These are phyloP conservation scores for Vachellia collinsii DNA, from an alignment of 306 rosid species.

Conservation along the genomic window DNA sequence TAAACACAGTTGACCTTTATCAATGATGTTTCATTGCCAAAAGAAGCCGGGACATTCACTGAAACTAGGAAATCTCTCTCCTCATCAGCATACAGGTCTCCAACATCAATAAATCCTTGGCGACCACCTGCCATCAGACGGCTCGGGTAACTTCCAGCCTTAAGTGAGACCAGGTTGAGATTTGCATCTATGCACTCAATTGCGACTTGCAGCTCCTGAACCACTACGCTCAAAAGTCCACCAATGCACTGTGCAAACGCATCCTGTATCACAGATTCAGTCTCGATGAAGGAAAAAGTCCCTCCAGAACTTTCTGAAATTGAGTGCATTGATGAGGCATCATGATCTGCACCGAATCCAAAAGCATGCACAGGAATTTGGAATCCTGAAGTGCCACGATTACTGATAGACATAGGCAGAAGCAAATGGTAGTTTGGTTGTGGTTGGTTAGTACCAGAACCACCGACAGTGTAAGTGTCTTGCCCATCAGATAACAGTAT, in stretches of 20 bases:
- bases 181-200: conserved; percentile 67
- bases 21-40: conserved; percentile 64
- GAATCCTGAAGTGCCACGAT: conserved; percentile 66
- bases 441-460: conserved; percentile 62
- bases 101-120: conserved; percentile 72
- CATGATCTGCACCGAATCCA: conserved; percentile 96
- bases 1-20: conserved; percentile 71
- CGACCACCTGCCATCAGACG: conserved; percentile 63
- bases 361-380: conserved; percentile 94
- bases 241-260: conserved; percentile 99
- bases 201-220: conserved; percentile 85
- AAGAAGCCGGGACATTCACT: conserved; percentile 66
- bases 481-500: conserved; percentile 94
- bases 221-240: conserved; percentile 89
- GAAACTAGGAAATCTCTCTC: conserved; percentile 95
- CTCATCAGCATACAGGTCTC: conserved; percentile 94
- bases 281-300: conserved; percentile 95
- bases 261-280: conserved; percentile 89
- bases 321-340: conserved; percentile 92
- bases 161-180: conserved; percentile 59
- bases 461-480: conserved; percentile 81
- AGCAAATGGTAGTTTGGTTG: conserved; percentile 81
- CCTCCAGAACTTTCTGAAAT: conserved; percentile 96
- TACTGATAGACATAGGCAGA: conserved; percentile 73
- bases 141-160: conserved; percentile 88